Evolutionary conservation across 73 alveolate genomes (phyloP), one percentile per base, ranked within the genome.

Genomic region (Blepharisma stoltei): DNA sequence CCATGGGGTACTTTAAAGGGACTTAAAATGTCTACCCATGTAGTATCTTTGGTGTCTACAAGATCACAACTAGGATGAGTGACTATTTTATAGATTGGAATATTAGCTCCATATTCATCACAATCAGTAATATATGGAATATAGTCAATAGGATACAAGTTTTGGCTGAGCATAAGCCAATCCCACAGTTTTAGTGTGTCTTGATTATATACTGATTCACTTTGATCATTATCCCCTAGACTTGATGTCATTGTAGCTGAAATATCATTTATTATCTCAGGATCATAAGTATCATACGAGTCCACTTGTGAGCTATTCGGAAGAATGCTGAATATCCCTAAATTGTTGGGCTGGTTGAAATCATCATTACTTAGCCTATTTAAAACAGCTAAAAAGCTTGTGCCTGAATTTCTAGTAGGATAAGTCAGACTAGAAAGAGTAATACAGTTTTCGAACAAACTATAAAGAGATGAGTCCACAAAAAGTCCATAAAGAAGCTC

Each of bases 91-190:
- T 60, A 60, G 14, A 60, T 20, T 25, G 73, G 73, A 9, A 60
- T 38, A 60, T 14, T 14, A 20, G 73, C 73, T 25, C 73, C 73
- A 25, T 18, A 60, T 14, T 25, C 73, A 18, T 60, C 73, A 60
- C 73, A 60, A 25, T 60, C 73, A 0, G 73, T 60, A 8, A 60
- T 25, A 25, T 1, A 60, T 1, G 73, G 73, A n/a, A 60, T 8
- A 25, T 60, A 60, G 18, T 25, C 46, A n/a, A 60, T 8, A 60
- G 73, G 73, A 38, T 60, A 60, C 14, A 60, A 38, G 38, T 60
- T 60, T 25, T 60, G 73, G 23, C 48, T 18, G 23, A 20, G 11
- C 18, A 9, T 9, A n/a, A 60, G 49, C 23, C 23, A 8, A 25
- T 60, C 73, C 73, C 73, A 60, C 0, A 60, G 46, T 25, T 60